Conservation (phyloP, 1,284 basidiomycete genomes). For the Leccinum pachyderme region DNA sequence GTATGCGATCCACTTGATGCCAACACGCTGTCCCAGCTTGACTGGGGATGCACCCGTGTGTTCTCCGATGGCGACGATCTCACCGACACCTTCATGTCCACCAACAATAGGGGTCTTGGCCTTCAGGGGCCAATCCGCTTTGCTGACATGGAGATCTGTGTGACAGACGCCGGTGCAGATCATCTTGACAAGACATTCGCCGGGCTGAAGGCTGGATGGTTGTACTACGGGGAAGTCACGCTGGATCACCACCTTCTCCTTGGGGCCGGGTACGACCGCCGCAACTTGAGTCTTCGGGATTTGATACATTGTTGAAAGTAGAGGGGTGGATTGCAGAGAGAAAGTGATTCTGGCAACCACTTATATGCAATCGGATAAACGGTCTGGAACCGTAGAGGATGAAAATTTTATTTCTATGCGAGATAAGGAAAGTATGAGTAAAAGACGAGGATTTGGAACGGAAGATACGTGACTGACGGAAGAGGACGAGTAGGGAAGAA, state of each 20-base stretch:
- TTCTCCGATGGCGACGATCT: constrained; percentile 75
- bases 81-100: constrained; percentile 81
- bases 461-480: too few relatives aligned
- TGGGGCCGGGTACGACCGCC: constrained; percentile 52
- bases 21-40: constrained; percentile 78
- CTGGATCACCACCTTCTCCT: constrained; percentile 45
- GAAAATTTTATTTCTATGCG: neutral
- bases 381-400: neutral
- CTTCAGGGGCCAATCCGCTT: constrained; percentile 71
- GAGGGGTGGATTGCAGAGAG: neutral
- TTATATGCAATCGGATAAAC: neutral
- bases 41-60: constrained; percentile 61
- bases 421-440: too few relatives aligned
- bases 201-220: constrained; percentile 66
- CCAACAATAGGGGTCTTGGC: constrained; percentile 76
- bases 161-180: constrained; percentile 74
- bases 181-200: constrained; percentile 82
- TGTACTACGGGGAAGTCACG: constrained; percentile 59
- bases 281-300: constrained; percentile 67
- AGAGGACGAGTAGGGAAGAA: too few relatives aligned
- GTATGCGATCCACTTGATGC: constrained; percentile 84
- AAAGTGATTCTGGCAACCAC: neutral
- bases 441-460: too few relatives aligned
- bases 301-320: constrained; percentile 9
- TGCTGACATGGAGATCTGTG: constrained; percentile 75